Conservation (phyloP, 257 asterid genomes). For the Solanum dulcamara region DNA sequence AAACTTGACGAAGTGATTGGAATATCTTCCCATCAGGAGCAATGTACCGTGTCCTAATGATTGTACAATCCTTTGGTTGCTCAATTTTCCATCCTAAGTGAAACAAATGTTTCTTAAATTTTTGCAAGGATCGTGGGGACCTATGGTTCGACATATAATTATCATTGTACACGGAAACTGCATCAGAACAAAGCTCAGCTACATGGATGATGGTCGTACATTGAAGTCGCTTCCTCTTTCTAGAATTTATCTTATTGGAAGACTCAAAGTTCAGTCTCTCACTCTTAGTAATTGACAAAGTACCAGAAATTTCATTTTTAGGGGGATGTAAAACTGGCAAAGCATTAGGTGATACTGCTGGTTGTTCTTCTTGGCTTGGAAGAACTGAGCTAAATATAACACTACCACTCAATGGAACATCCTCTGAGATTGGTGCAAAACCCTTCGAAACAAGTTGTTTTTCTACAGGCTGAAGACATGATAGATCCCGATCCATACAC, state of each 20-base stretch:
- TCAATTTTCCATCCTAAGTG: slow-evolving; percentile 47
- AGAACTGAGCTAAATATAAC: neutral
- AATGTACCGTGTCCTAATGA: slow-evolving; percentile 19
- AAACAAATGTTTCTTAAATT: slow-evolving; percentile 35
- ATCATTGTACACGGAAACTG: slow-evolving; percentile 17
- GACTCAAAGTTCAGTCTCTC: neutral
- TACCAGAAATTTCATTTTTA: neutral
- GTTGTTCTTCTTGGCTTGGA: slow-evolving; percentile 12
- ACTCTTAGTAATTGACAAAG: neutral
- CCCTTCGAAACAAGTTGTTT: neutral
- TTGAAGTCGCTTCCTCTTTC: neutral
- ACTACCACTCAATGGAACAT: neutral
- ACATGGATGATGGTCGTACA: slow-evolving; percentile 33
- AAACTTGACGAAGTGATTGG: slow-evolving; percentile 22
- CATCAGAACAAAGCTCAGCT: slow-evolving; percentile 31
- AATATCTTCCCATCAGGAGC: slow-evolving; percentile 25
- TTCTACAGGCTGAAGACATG: slow-evolving; percentile 3
- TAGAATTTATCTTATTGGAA: neutral
- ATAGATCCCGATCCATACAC: slow-evolving; percentile 4
- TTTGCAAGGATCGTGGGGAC: neutral
- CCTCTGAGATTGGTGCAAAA: neutral
- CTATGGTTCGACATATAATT: neutral
- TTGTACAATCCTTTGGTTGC: neutral
- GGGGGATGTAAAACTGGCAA: slow-evolving; percentile 8
- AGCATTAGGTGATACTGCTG: slow-evolving; percentile 4